These are phyloP conservation scores for Theobroma grandiflorum DNA, from an alignment of 441 rosid genomes.

Conservation along the genomic window DNA sequence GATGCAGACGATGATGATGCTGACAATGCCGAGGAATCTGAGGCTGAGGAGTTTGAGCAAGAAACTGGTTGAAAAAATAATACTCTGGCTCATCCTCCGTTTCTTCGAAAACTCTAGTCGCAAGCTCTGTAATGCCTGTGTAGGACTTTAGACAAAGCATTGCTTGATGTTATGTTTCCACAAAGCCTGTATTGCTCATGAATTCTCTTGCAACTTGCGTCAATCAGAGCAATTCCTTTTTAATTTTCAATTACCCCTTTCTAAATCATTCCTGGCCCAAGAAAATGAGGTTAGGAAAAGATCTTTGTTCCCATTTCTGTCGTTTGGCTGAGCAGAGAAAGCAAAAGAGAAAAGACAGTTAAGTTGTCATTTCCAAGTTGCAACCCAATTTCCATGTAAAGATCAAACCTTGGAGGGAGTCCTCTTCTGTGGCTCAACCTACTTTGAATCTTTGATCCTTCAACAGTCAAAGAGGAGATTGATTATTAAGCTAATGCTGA, in stretches of 20 bases:
- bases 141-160: not conserved
- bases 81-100: not conserved
- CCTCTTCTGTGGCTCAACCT: not conserved
- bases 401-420: not conserved
- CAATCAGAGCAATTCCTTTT: not conserved
- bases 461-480: not conserved
- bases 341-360: not conserved
- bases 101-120: not conserved
- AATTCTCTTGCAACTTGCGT: not conserved
- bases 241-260: not conserved
- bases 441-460: not conserved
- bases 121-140: not conserved
- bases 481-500: not conserved
- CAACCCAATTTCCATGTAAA: not conserved
- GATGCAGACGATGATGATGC: conserved; percentile 86
- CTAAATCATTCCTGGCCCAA: not conserved
- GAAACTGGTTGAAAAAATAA: conserved; percentile 68
- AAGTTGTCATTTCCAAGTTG: not conserved
- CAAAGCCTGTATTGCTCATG: not conserved
- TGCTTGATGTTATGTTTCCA: not conserved
- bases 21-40: conserved; percentile 86
- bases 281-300: not conserved
- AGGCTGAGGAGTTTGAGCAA: conserved; percentile 93
- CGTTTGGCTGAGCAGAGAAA: conserved; percentile 1
- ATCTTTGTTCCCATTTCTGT: not conserved